Conservation (phyloP, 129 eudicot species). For the Centaurea solstitialis region DNA sequence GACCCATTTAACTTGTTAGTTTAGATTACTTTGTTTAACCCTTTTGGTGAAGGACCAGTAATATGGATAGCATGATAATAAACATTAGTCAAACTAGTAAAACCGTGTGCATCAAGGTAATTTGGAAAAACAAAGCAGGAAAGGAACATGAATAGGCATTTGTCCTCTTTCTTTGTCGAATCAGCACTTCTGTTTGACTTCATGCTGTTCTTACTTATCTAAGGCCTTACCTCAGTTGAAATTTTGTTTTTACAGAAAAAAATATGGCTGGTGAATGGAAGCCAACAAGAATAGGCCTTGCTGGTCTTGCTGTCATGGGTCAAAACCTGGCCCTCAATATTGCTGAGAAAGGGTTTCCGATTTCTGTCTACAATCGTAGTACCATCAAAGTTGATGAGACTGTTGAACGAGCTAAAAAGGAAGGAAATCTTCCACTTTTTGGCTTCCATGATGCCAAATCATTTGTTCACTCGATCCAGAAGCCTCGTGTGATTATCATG, state of each 20-base stretch:
- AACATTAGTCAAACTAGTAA: not conserved
- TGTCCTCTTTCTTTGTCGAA: not conserved
- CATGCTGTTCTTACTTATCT: not conserved
- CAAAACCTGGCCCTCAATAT: conserved; percentile 69
- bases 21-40: not conserved
- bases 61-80: not conserved
- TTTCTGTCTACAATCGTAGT: conserved; percentile 60
- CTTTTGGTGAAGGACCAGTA: not conserved
- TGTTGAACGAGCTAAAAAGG: conserved; percentile 50
- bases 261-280: conserved; percentile 51
- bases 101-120: not conserved
- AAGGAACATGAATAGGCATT: not conserved
- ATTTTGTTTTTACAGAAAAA: conserved; percentile 38
- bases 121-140: not conserved
- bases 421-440: conserved; percentile 55
- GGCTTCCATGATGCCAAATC: conserved; percentile 66
- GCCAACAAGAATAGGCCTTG: conserved; percentile 65
- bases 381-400: conserved; percentile 62
- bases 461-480: conserved; percentile 55
- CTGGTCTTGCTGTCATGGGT: conserved; percentile 75
- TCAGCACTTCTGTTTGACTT: not conserved
- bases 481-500: conserved; percentile 59
- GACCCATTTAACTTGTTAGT: not conserved
- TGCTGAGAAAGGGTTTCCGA: conserved; percentile 68
- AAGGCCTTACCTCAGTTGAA: not conserved